phyloP scores from a whole-genome alignment of 2,329 filamentous ascomycete species.

The Plenodomus tracheiphilus region DNA sequence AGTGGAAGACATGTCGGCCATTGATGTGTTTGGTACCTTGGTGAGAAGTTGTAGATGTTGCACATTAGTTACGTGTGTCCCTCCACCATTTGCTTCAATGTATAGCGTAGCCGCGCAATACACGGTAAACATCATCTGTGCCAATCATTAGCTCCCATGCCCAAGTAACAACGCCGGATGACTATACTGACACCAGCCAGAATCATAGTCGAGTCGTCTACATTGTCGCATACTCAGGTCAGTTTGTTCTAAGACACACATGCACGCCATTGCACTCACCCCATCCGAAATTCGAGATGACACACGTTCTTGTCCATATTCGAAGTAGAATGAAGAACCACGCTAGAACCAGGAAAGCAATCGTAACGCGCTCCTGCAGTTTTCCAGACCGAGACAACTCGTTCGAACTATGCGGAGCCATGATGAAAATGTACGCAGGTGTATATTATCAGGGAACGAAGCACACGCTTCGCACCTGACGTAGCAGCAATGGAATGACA shows the following conservation, averaged over 20 bases:
- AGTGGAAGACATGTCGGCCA: neutral
- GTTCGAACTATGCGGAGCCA: neutral
- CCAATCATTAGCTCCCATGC: slow-evolving; percentile 3
- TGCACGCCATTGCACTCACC: slow-evolving; percentile 10
- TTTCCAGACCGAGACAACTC: slow-evolving; percentile 23
- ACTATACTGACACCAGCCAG: slow-evolving; percentile 40
- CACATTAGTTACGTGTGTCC: slow-evolving; percentile 33
- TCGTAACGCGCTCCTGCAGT: slow-evolving; percentile 29
- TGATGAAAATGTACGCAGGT: neutral
- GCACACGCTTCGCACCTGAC: neutral
- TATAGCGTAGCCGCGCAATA: slow-evolving; percentile 35
- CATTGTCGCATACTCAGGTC: neutral
- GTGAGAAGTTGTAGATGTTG: slow-evolving; percentile 28
- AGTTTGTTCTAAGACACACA: neutral
- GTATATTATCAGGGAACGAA: neutral
- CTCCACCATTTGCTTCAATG: slow-evolving; percentile 36
- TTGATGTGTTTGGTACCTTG: slow-evolving; percentile 22
- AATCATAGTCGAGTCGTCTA: slow-evolving; percentile 47
- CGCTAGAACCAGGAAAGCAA: slow-evolving; percentile 42
- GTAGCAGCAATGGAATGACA: neutral
- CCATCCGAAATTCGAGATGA: slow-evolving; percentile 49
- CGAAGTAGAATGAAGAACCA: slow-evolving; percentile 46
- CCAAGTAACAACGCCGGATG: neutral
- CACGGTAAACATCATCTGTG: slow-evolving; percentile 39
- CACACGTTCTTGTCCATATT: slow-evolving; percentile 45